Evolutionary conservation across 345 rosid genomes (phyloP), one percentile per base, ranked within the genome.

Genomic region (Sonneratia caseolaris): DNA sequence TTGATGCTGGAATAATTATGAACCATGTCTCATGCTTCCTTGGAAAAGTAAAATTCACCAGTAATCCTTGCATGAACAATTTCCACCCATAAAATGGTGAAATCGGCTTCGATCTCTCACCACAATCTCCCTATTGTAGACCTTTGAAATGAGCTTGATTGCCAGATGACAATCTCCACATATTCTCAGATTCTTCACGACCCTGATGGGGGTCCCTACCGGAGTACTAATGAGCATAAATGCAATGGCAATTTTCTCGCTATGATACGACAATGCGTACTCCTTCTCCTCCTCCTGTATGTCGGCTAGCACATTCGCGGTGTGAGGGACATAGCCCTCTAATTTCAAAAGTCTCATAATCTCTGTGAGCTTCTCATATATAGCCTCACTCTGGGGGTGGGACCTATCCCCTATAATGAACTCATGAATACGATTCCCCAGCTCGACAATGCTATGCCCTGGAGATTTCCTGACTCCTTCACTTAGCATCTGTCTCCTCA

Each of bases 251-350:
- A 90, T 88, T 83, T 92, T 92, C 84, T 92, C 95, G 11, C 95
- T 92, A 38, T 92, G 98, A 76, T 86, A 85, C 7, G 87, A 82
- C 73, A 93, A 56, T 40, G 88, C 89, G 49, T 79, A 73, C 80
- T 89, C 92, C 74, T 91, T 91, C 47, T 93, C 98, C 81, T 93
- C 97, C 49, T 89, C 91, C 68, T 91, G 93, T 56, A 93, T 86
- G 71, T 93, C 96, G 0, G 76, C 91, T 8, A 86, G 77, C 27
- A 91, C 97, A 55, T 86, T 86, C 1, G 38, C 76, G 3, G 81
- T 89, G 7, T 65, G 85, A 15, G 98, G 91, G 47, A 83, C 47
- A 37, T 91, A 89, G 36, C 93, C 92, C 82, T 88, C 85, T 37
- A 76, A 53, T 79, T 75, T 89, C 84, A 89, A 76, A 76, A 69